Percentiles rank a stretch among this genome's conserved stretches.
Conservation (phyloP, 2,329 filamentous ascomycete genomes). For the Beauveria sp. region DNA sequence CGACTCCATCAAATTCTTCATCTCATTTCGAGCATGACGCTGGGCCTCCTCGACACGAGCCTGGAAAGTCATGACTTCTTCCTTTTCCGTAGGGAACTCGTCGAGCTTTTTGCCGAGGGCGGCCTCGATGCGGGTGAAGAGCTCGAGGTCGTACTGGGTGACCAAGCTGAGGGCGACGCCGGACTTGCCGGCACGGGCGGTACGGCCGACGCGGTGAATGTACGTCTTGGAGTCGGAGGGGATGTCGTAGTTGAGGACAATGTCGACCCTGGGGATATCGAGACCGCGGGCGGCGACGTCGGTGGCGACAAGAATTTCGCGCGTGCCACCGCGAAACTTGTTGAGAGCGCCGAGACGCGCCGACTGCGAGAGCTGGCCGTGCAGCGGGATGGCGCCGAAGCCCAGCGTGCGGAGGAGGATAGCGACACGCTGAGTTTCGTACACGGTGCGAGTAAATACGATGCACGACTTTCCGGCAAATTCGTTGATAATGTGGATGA, state of each 20-base stretch:
- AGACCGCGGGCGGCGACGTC: conserved; percentile 91
- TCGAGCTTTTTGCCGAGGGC: conserved; percentile 70
- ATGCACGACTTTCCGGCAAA: conserved; percentile 80
- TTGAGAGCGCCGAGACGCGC: conserved; percentile 78
- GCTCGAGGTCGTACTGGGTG: conserved; percentile 80
- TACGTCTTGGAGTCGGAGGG: conserved; percentile 85
- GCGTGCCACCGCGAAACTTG: conserved; percentile 76
- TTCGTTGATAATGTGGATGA: conserved; percentile 81
- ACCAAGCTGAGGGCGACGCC: conserved; percentile 75
- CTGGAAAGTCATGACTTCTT: conserved; percentile 78
- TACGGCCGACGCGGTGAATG: conserved; percentile 82
- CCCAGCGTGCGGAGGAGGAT: conserved; percentile 78
- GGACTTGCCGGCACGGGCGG: conserved; percentile 77
- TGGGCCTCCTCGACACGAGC: conserved; percentile 77
- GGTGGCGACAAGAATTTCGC: conserved; percentile 84
- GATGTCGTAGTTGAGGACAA: conserved; percentile 80
- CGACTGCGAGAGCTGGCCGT: conserved; percentile 86
- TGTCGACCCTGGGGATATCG: conserved; percentile 85
- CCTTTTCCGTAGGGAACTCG: conserved; percentile 64
- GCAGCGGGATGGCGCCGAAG: conserved; percentile 84
- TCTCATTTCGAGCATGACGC: conserved; percentile 66
- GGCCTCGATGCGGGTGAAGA: conserved; percentile 74
- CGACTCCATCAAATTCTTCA: conserved; percentile 70
- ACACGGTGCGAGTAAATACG: conserved; percentile 86
- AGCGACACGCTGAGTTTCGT: conserved; percentile 79